Percentiles rank a stretch among this genome's conserved stretches.
phyloP scores from a whole-genome alignment of 345 rosid species.

The Reutealis trisperma region DNA sequence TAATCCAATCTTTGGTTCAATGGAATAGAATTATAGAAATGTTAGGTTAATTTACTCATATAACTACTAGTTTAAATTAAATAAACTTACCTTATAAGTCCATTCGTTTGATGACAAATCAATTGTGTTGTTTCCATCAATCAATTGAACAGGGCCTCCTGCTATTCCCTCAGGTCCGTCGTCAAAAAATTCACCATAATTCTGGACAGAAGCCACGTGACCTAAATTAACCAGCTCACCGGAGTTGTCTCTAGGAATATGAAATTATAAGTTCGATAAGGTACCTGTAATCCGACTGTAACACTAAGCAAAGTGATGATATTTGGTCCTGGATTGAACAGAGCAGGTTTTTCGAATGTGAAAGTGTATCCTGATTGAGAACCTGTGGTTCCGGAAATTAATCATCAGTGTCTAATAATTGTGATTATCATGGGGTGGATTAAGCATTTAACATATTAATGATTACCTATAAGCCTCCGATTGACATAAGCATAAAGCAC shows the following conservation, averaged over 20 bases:
- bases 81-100: constrained; percentile 8
- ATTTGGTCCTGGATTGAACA: constrained; percentile 11
- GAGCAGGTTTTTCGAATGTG: not conserved
- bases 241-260: too few relatives aligned
- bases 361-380: not conserved
- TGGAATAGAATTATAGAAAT: too few relatives aligned
- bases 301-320: constrained; percentile 17
- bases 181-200: constrained; percentile 18
- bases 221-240: too few relatives aligned
- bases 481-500: constrained; percentile 19
- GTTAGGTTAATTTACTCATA: too few relatives aligned
- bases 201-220: not conserved
- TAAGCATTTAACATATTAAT: not conserved
- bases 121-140: not conserved
- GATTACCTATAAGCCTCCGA: constrained; percentile 7
- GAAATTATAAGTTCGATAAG: too few relatives aligned
- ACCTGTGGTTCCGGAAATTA: not conserved
- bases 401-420: not conserved
- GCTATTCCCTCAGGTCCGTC: constrained; percentile 11
- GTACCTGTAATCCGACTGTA: constrained; percentile 22
- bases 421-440: not conserved
- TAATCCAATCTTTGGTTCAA: constrained; percentile 4
- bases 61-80: not conserved
- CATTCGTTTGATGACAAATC: constrained; percentile 16
- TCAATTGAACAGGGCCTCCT: constrained; percentile 19